Evolutionary conservation across 169 alveolate genomes (phyloP).

Genomic region (Cryptosporidium baileyi): DNA sequence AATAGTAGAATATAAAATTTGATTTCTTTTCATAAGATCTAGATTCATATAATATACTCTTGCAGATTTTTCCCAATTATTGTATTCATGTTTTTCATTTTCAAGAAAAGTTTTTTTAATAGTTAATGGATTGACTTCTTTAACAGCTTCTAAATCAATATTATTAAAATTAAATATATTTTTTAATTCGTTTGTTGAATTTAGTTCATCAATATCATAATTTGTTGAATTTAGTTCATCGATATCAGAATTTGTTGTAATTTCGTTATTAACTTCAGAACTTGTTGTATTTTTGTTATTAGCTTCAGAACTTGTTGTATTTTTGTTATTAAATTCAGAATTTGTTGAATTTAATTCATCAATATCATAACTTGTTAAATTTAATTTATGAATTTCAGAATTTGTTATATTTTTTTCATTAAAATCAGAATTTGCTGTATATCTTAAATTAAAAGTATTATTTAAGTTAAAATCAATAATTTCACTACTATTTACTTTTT

Average conservation of each 20-base stretch:
- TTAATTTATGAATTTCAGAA: too few relatives aligned
- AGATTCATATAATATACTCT: conserved; percentile 21
- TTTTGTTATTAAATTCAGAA: too few relatives aligned
- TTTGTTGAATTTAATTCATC: too few relatives aligned
- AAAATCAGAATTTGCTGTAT: too few relatives aligned
- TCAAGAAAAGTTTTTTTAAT: neutral
- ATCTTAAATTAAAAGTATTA: too few relatives aligned
- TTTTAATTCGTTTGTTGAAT: neutral
- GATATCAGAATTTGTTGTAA: neutral
- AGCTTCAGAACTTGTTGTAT: too few relatives aligned
- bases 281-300: too few relatives aligned
- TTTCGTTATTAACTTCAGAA: too few relatives aligned
- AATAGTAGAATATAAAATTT: conserved; percentile 54
- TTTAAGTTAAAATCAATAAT: too few relatives aligned
- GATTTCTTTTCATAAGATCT: conserved; percentile 51
- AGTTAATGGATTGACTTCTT: neutral
- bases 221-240: too few relatives aligned
- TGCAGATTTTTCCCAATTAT: conserved; percentile 41
- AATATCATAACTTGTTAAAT: too few relatives aligned
- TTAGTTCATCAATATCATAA: neutral
- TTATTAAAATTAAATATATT: neutral
- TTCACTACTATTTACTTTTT: neutral
- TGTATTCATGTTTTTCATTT: neutral
- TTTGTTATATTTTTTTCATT: too few relatives aligned
- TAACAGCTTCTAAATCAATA: neutral